Percentiles rank a stretch among this genome's conserved stretches.
Conservation (phyloP, 2,329 filamentous ascomycete species). For the Plenodomus biglobosus region DNA sequence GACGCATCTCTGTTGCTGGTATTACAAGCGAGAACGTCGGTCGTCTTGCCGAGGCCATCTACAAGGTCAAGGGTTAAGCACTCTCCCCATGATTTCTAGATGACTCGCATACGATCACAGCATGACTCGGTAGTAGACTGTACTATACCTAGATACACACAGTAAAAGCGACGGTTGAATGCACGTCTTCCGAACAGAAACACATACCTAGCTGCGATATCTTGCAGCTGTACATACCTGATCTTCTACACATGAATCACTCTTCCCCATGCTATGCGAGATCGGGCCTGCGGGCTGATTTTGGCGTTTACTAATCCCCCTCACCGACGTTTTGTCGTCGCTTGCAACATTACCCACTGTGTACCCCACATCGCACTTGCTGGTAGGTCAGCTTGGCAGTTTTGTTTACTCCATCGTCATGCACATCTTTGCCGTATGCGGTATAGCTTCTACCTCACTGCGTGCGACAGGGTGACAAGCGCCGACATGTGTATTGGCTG, state of each 20-base stretch:
- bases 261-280: not conserved
- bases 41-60: constrained; percentile 79
- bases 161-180: not conserved
- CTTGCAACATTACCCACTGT: constrained; percentile 3
- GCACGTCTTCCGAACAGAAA: not conserved
- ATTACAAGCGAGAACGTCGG: constrained; percentile 80
- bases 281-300: not conserved
- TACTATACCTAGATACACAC: constrained; percentile 8
- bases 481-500: no score
- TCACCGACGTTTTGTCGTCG: constrained; percentile 2
- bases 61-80: constrained; percentile 70
- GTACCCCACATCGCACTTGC: constrained; percentile 11
- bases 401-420: constrained; percentile 2
- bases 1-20: constrained; percentile 81
- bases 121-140: constrained; percentile 13
- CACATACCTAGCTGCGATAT: not conserved
- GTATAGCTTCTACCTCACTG: constrained; percentile 11
- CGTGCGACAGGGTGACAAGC: not conserved
- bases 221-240: no score
- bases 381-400: constrained; percentile 5
- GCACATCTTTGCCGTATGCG: constrained; percentile 14
- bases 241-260: not conserved
- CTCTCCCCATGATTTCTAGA: not conserved
- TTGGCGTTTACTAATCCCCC: not conserved
- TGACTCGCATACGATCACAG: not conserved